Evolutionary conservation across 202 grass and related monocot genomes (phyloP).

Genomic region (Carex arenaria): DNA sequence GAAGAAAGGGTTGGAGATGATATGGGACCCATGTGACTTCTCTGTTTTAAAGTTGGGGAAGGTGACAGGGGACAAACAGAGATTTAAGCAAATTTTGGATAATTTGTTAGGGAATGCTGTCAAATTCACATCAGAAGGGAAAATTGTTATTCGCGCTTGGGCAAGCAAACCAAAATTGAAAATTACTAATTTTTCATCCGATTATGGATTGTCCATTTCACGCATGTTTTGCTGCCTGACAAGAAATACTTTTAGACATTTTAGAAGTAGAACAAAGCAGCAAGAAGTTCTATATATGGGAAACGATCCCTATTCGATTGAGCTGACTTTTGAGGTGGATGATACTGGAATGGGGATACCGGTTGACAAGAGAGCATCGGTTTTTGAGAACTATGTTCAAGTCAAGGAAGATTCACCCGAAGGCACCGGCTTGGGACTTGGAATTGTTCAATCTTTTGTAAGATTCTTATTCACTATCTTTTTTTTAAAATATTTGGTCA

Average conservation of each 20-base stretch:
- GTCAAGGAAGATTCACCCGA: constrained; percentile 56
- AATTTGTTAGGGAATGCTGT: constrained; percentile 76
- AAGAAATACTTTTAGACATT: constrained; percentile 7
- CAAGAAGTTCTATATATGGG: background rate
- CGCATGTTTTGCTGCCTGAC: background rate
- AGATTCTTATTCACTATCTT: constrained; percentile 12
- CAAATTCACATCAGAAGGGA: constrained; percentile 62
- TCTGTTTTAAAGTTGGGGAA: constrained; percentile 32
- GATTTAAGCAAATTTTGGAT: constrained; percentile 69
- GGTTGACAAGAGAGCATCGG: constrained; percentile 51
- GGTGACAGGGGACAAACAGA: constrained; percentile 44
- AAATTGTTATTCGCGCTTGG: constrained; percentile 56
- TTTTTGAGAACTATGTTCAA: constrained; percentile 87
- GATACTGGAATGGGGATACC: constrained; percentile 71
- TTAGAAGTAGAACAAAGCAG: background rate
- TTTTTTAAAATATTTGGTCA: background rate
- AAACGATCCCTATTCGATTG: constrained; percentile 26
- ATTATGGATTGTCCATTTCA: background rate
- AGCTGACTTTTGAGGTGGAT: constrained; percentile 68
- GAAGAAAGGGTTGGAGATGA: constrained; percentile 49
- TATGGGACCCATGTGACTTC: constrained; percentile 83
- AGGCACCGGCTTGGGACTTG: constrained; percentile 75
- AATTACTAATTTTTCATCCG: constrained; percentile 19
- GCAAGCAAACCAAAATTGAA: constrained; percentile 39
- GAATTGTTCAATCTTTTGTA: constrained; percentile 85